Base-by-base conservation (phyloP, 2,329 filamentous ascomycete species). In the Fusarium sp. region DNA sequence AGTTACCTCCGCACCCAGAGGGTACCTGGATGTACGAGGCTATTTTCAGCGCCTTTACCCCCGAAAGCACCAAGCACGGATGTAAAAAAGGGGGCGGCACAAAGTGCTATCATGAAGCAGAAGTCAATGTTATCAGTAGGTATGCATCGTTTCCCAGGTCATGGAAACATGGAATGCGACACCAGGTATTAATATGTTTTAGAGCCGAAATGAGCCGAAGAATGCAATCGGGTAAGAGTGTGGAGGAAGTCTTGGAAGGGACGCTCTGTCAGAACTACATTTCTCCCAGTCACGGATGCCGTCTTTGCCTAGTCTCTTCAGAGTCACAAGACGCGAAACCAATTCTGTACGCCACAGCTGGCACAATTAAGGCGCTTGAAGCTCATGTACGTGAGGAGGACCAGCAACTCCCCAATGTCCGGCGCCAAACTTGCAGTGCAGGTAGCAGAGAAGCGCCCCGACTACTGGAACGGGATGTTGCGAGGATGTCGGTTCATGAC, bases 161-260 rank as follows among this genome's bases (percentile, higher is more conserved):
- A 22, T 39, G 20, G 38, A 39, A 22, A 7, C 0, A 1, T 39
- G 20, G 22, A 39, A 39, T 2, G 13, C 0, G 12, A 13, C 20
- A 22, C 22, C 38, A 0, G 7, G 12, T 39, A 0, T 6, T 39
- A 2, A 39, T 39, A 0, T 0, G 6, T 2, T 5, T 39, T 0
- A 39, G 38, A 0, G 38, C 12, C 1, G 38, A 39, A 22, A 39
- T 39, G 20, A 22, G 38, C 20, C 20, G 7, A 39, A 8, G 20
- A 0, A 22, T 5, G 5, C 15, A 24, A 17, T 18, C 6, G 10
- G 41, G 5, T 1, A 15, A n/a, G 1, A 22, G 0, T 41, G 41
- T n/a, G 3, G 3, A 45, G 24, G 2, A 5, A 26, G 2, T 26
- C 8, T 7, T 28, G 12, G 8, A 28, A 28, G 24, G 5, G 5